A percentile compares a stretch with the other conserved stretches of the same genome.
These are phyloP conservation scores for Pseudisothecium myosuroides DNA, from an alignment of 225 moss, liverwort and hornwort genomes.

Conservation along the genomic window DNA sequence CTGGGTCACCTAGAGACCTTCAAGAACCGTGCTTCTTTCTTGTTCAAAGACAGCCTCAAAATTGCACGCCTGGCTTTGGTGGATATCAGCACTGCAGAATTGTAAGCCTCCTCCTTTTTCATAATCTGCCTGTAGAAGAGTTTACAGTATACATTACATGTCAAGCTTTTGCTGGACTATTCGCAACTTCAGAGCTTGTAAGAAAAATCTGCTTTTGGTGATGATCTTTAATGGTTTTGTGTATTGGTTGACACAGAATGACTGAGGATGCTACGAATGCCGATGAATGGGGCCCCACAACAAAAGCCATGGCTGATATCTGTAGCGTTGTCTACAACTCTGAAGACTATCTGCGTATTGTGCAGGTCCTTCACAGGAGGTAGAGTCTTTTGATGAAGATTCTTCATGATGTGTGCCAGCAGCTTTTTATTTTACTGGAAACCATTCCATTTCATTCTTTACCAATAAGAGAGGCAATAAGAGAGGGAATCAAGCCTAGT, in stretches of 20 bases:
- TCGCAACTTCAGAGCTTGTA: background rate
- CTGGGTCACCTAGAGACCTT: constrained; percentile 6
- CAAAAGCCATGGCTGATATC: constrained; percentile 35
- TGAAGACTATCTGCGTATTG: constrained; percentile 37
- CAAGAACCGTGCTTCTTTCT: constrained; percentile 24
- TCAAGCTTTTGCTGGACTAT: background rate
- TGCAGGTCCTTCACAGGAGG: constrained; percentile 42
- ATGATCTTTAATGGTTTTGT: background rate
- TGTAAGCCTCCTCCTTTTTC: constrained; percentile 7
- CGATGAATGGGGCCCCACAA: constrained; percentile 46
- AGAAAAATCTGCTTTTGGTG: background rate
- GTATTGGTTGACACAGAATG: constrained; percentile 7
- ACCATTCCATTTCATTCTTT: background rate
- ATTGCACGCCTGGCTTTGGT: constrained; percentile 38
- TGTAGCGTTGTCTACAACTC: constrained; percentile 8
- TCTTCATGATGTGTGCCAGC: background rate
- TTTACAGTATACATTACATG: background rate
- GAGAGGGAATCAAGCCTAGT: background rate
- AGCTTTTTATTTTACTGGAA: background rate
- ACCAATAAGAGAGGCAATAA: background rate
- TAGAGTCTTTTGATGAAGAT: background rate
- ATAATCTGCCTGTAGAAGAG: background rate
- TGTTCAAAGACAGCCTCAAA: constrained; percentile 32
- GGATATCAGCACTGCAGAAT: constrained; percentile 29
- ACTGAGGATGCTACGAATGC: constrained; percentile 54